Evolutionary conservation across 352 stramenopile species (phyloP).

Genomic region (Peronospora tabacina): DNA sequence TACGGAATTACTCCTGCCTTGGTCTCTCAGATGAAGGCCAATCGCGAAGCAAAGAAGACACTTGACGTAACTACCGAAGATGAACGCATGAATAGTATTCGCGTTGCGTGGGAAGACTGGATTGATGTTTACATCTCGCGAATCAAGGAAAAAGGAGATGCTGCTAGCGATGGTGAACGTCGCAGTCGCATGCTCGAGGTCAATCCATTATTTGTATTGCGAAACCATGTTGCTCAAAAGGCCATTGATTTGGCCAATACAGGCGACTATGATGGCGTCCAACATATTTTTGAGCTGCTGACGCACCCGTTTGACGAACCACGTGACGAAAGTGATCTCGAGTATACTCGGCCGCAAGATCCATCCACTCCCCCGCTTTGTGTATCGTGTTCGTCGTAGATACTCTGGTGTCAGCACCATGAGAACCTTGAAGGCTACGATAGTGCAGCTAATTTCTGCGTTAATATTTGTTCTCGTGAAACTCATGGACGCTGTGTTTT

Average conservation of each 20-base stretch:
- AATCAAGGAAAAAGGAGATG: slow-evolving; percentile 38
- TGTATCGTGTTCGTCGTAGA: slow-evolving; percentile 81
- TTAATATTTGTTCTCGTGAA: too few species aligned
- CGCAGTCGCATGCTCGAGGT: slow-evolving; percentile 42
- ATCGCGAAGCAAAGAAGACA: slow-evolving; percentile 37
- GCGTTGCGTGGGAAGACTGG: slow-evolving; percentile 48
- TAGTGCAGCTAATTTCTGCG: not conserved
- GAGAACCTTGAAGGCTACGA: not conserved
- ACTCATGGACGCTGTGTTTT: too few species aligned
- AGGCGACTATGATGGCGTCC: slow-evolving; percentile 56
- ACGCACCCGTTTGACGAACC: slow-evolving; percentile 62
- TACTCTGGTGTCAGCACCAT: not conserved
- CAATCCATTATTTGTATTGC: slow-evolving; percentile 82
- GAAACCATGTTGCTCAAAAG: slow-evolving; percentile 86
- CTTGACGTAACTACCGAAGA: slow-evolving; percentile 42
- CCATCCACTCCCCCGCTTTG: slow-evolving; percentile 43
- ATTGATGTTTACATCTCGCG: slow-evolving; percentile 44
- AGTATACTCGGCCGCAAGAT: slow-evolving; percentile 48
- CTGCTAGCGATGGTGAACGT: slow-evolving; percentile 29
- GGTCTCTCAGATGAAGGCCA: slow-evolving; percentile 43
- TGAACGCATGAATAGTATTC: slow-evolving; percentile 40
- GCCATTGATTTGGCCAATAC: slow-evolving; percentile 75
- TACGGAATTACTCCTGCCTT: slow-evolving; percentile 70
- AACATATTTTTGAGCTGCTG: slow-evolving; percentile 65
- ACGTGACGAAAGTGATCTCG: slow-evolving; percentile 27